phyloP scores from a whole-genome alignment of 1,284 basidiomycete genomes.

The Omphalotus olearius region DNA sequence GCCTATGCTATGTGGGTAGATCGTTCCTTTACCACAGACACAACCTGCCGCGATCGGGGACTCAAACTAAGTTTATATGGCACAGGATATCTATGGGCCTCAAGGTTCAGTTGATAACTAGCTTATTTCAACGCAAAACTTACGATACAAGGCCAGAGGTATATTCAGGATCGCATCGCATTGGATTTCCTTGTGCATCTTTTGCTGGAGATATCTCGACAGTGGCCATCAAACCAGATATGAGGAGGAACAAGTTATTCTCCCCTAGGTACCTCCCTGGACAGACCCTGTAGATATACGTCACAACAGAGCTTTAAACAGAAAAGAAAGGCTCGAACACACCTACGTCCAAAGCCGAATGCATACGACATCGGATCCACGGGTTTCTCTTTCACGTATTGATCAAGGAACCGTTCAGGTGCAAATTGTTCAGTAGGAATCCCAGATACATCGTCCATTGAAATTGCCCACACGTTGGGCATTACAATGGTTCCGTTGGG shows the following conservation, averaged over 20 bases:
- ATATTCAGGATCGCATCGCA: background rate
- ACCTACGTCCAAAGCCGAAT: constrained; percentile 29
- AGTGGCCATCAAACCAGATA: background rate
- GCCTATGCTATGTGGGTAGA: background rate
- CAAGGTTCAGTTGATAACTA: background rate
- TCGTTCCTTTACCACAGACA: background rate
- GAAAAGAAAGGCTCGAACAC: background rate
- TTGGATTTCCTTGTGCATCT: background rate
- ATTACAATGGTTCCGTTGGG: constrained; percentile 23
- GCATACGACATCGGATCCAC: constrained; percentile 17
- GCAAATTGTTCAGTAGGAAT: constrained; percentile 20
- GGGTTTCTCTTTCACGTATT: constrained; percentile 15
- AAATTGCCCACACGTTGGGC: constrained; percentile 19
- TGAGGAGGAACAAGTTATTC: constrained; percentile 8
- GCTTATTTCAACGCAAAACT: background rate
- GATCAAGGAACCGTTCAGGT: constrained; percentile 25
- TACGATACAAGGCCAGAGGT: background rate
- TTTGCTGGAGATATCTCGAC: background rate
- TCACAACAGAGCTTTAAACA: constrained; percentile 4
- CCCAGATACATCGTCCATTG: background rate
- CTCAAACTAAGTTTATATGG: background rate
- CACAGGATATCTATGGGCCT: background rate
- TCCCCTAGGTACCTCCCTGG: constrained; percentile 14
- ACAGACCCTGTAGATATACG: constrained; percentile 7
- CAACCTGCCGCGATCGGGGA: background rate